A percentile compares a stretch with the other conserved stretches of the same genome.
Conservation (phyloP, 331 rosid species). For the Cydonia oblonga region DNA sequence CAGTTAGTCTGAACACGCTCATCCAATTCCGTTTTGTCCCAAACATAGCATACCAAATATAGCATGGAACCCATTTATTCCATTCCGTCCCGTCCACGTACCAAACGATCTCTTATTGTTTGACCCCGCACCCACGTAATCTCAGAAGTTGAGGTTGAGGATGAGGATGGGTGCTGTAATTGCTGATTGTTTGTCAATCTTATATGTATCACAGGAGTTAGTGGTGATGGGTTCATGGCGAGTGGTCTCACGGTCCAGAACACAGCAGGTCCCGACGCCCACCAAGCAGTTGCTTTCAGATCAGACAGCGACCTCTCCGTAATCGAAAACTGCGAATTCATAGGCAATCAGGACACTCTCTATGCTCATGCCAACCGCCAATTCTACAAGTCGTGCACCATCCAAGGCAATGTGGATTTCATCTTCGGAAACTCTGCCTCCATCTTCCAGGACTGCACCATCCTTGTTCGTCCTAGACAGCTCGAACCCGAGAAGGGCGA, state of each 20-base stretch:
- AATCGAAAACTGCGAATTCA: constrained; percentile 57
- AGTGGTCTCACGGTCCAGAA: constrained; percentile 58
- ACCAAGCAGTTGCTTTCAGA: constrained; percentile 93
- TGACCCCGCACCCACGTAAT: not conserved
- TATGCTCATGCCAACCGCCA: constrained; percentile 83
- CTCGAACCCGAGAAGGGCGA: constrained; percentile 56
- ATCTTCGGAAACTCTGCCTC: constrained; percentile 86
- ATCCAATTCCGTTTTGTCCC: too few species aligned
- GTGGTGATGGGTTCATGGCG: constrained; percentile 97
- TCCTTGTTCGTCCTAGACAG: constrained; percentile 61
- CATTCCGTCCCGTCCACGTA: too few species aligned
- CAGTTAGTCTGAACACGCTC: too few species aligned
- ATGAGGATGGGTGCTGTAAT: too few species aligned
- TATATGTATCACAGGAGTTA: constrained; percentile 32
- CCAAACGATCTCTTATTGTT: not conserved
- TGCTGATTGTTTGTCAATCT: not conserved
- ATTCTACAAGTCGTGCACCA: constrained; percentile 65
- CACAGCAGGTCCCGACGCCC: constrained; percentile 87
- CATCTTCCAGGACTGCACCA: constrained; percentile 55
- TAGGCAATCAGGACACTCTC: constrained; percentile 88
- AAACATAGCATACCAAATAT: too few species aligned
- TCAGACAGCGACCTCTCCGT: constrained; percentile 70
- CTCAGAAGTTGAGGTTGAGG: too few species aligned
- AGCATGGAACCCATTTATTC: too few species aligned
- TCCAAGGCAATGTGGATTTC: constrained; percentile 80